A percentile compares a stretch with the other conserved stretches of the same genome.
Evolutionary conservation across 345 rosid species (phyloP).

Genomic region (Aethionema arabicum): DNA sequence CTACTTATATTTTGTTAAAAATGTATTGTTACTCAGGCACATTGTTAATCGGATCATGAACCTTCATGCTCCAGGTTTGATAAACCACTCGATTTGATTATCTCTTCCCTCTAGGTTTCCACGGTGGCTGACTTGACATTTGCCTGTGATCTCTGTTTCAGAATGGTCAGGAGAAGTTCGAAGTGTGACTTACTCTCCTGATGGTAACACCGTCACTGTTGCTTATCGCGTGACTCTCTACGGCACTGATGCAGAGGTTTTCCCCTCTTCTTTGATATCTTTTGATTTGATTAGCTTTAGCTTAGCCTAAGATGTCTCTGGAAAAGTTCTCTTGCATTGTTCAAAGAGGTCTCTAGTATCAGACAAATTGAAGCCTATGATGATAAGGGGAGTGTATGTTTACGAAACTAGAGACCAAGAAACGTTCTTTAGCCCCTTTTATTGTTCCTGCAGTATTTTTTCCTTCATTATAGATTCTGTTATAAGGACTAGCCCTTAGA

Average conservation of each 20-base stretch:
- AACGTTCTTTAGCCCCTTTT: no score
- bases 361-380: not conserved
- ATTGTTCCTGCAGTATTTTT: no score
- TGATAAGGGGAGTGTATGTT: not conserved
- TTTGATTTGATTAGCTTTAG: constrained; percentile 8
- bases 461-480: not conserved
- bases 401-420: not conserved
- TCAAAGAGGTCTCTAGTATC: not conserved
- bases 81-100: not conserved
- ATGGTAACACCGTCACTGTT: constrained; percentile 75
- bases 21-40: constrained; percentile 56
- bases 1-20: not conserved
- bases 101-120: not conserved
- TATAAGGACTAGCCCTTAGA: not conserved
- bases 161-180: constrained; percentile 95
- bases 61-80: constrained; percentile 69
- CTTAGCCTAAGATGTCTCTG: constrained; percentile 17
- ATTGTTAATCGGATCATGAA: constrained; percentile 77
- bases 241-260: constrained; percentile 92
- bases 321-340: constrained; percentile 2
- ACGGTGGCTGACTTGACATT: constrained; percentile 10
- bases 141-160: constrained; percentile 30
- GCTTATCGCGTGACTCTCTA: constrained; percentile 75
- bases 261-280: constrained; percentile 12
- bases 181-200: constrained; percentile 66